Percentiles rank a stretch among this genome's conserved stretches.
Conservation (phyloP, 1,284 basidiomycete genomes). For the Microbotryum saponariae region DNA sequence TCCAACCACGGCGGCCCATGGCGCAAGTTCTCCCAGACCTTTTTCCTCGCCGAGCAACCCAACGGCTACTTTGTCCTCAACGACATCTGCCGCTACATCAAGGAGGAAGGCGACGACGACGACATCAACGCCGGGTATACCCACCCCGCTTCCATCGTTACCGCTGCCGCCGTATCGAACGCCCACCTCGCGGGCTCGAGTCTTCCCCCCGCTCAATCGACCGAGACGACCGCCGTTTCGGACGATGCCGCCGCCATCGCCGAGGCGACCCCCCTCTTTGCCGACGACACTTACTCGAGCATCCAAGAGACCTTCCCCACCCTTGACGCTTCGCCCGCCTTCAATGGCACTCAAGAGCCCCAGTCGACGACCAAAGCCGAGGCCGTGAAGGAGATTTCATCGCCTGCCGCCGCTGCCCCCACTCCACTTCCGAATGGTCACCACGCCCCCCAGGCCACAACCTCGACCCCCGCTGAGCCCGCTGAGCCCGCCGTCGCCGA, state of each 20-base stretch:
- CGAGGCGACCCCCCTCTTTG: conserved; percentile 8
- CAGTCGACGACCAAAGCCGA: conserved; percentile 10
- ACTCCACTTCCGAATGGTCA: conserved; percentile 19
- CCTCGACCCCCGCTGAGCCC: conserved; percentile 13
- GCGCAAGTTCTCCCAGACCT: conserved; percentile 98
- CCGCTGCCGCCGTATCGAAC: conserved; percentile 11
- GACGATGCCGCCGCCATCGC: neutral
- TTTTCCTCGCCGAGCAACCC: conserved; percentile 98
- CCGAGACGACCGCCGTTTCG: conserved; percentile 11
- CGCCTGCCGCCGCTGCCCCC: neutral
- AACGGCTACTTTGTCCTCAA: conserved; percentile 99
- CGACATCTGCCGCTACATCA: conserved; percentile 97
- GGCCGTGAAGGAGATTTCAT: conserved; percentile 17
- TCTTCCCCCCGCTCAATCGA: neutral
- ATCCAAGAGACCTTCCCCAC: conserved; percentile 32
- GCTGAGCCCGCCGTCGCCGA: conserved; percentile 9
- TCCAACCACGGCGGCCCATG: conserved; percentile 77
- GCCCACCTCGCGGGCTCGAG: conserved; percentile 6
- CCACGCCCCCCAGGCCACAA: conserved; percentile 20
- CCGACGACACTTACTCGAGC: neutral
- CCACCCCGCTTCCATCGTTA: conserved; percentile 20
- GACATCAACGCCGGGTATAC: conserved; percentile 35
- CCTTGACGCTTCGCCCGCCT: conserved; percentile 18
- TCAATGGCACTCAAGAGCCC: conserved; percentile 22
- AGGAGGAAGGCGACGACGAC: conserved; percentile 65